Evolutionary conservation across 2,329 filamentous ascomycete species (phyloP).

Genomic region (Exophiala viscosa): DNA sequence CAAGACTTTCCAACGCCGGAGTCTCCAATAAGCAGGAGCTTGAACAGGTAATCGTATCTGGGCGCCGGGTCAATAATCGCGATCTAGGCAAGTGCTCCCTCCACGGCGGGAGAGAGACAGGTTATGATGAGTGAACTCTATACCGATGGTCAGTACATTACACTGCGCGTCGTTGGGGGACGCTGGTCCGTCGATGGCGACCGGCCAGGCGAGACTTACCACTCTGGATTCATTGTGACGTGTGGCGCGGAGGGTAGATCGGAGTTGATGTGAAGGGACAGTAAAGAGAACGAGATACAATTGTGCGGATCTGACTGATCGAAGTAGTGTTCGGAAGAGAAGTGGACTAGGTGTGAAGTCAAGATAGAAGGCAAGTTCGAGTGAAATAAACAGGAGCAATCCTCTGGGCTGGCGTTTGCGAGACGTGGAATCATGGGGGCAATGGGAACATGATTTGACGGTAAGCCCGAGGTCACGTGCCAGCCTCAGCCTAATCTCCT

Average conservation of each 20-base stretch:
- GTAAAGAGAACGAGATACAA: neutral
- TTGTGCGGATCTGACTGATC: neutral
- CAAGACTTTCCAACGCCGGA: slow-evolving; percentile 99
- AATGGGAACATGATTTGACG: neutral
- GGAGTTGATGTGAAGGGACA: neutral
- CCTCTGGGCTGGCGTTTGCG: slow-evolving; percentile 1
- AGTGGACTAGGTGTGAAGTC: neutral
- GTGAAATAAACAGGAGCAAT: slow-evolving; percentile 1
- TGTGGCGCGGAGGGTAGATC: slow-evolving; percentile 2
- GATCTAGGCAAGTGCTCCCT: neutral
- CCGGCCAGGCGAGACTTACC: slow-evolving; percentile 35
- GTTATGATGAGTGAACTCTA: slow-evolving; percentile 12
- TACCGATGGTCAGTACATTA: slow-evolving; percentile 3
- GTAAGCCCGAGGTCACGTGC: neutral
- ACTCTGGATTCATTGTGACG: slow-evolving; percentile 49
- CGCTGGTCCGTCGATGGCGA: slow-evolving; percentile 3
- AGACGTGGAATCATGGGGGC: neutral
- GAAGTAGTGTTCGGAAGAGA: neutral
- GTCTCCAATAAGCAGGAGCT: slow-evolving; percentile 99
- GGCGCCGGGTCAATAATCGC: slow-evolving; percentile 10
- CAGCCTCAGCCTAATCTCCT: too few relatives aligned
- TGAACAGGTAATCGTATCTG: slow-evolving; percentile 99
- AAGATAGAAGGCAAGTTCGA: neutral
- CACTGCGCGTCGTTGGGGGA: neutral
- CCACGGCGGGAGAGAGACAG: neutral